Percentiles rank a stretch among this genome's conserved stretches.
phyloP scores from a whole-genome alignment of 257 asterid species.

The Craterostigma plantagineum region DNA sequence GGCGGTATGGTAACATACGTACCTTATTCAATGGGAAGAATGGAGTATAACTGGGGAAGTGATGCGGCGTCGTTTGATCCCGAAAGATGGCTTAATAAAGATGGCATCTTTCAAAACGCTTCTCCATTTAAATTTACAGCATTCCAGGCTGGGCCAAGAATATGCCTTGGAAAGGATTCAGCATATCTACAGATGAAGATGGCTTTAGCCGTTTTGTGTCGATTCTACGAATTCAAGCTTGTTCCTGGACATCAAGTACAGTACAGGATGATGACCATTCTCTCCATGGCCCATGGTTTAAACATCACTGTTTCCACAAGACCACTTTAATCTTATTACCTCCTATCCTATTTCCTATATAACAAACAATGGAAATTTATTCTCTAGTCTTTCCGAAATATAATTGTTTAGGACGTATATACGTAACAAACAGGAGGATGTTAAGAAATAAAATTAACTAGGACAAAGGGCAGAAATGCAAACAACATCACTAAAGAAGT shows the following conservation, averaged over 20 bases:
- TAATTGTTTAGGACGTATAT: no score
- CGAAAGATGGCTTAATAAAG: slow-evolving; percentile 79
- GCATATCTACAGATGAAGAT: slow-evolving; percentile 78
- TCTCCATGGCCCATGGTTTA: slow-evolving; percentile 67
- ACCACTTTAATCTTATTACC: background rate
- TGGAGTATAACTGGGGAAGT: slow-evolving; percentile 92
- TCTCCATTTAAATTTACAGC: slow-evolving; percentile 92
- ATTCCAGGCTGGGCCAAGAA: slow-evolving; percentile 68
- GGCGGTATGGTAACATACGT: slow-evolving; percentile 97
- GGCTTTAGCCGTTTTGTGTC: slow-evolving; percentile 70
- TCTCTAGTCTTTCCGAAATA: no score
- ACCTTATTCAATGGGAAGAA: slow-evolving; percentile 94
- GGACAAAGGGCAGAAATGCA: no score
- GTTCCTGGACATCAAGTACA: slow-evolving; percentile 60
- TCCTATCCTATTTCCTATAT: no score
- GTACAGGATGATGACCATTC: slow-evolving; percentile 92
- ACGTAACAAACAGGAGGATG: no score
- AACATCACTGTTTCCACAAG: slow-evolving; percentile 47
- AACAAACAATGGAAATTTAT: no score
- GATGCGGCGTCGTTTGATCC: slow-evolving; percentile 69
- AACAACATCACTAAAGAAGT: no score
- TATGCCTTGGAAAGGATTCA: slow-evolving; percentile 77
- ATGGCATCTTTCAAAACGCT: slow-evolving; percentile 59
- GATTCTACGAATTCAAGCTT: slow-evolving; percentile 60
- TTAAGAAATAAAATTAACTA: no score